Conservation (phyloP, 164 flowering plant genomes). For the Saururus chinensis region DNA sequence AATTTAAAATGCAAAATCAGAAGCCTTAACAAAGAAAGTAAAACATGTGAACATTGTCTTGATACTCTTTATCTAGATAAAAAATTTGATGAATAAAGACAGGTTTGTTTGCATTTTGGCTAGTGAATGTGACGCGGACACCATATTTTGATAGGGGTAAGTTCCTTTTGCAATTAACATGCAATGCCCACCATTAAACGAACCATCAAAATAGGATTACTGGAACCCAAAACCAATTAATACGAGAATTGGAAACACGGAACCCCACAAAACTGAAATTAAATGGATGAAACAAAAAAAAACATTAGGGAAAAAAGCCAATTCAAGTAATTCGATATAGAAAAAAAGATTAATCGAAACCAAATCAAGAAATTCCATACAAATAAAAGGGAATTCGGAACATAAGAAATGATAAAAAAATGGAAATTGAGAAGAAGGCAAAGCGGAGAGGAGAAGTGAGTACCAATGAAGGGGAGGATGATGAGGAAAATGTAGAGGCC, state of each 20-base stretch:
- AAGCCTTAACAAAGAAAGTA: neutral
- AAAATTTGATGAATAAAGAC: too few relatives aligned
- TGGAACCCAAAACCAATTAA: neutral
- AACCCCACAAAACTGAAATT: too few relatives aligned
- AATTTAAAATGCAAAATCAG: neutral
- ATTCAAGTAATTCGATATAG: too few relatives aligned
- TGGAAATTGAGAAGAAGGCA: neutral
- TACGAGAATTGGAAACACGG: too few relatives aligned
- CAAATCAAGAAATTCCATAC: neutral
- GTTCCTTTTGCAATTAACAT: too few relatives aligned
- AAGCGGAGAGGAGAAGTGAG: neutral
- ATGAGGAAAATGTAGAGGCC: conserved; percentile 11
- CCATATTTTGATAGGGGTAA: too few relatives aligned
- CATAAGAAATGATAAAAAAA: neutral
- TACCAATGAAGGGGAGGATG: conserved; percentile 30
- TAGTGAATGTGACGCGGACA: neutral
- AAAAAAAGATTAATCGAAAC: too few relatives aligned
- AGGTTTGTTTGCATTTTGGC: neutral
- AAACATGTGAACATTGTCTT: too few relatives aligned
- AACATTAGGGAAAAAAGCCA: neutral
- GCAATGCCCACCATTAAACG: too few relatives aligned
- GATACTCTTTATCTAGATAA: too few relatives aligned
- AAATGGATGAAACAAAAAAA: too few relatives aligned
- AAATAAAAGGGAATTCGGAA: neutral
- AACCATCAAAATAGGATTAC: neutral